Evolutionary conservation across 805 yeast genomes (phyloP).

Genomic region (Ogataea allantospora): DNA sequence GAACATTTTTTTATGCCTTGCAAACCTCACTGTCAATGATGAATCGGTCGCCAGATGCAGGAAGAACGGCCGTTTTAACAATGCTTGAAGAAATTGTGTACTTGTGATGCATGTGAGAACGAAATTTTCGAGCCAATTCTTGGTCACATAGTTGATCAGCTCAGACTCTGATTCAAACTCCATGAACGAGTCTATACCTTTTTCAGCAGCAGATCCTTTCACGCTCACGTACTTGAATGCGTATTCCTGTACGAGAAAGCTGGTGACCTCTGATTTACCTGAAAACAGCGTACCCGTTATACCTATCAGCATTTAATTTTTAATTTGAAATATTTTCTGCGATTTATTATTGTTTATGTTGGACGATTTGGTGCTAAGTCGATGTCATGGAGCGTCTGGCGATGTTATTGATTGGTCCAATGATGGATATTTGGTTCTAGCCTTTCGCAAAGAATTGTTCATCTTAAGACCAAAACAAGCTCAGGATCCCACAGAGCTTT

Average conservation of each 20-base stretch:
- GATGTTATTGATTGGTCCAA: conserved; percentile 18
- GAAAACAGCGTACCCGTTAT: conserved; percentile 67
- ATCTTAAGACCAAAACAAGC: conserved; percentile 16
- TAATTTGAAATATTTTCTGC: conserved; percentile 2
- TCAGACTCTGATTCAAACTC: conserved; percentile 41
- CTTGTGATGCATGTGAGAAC: conserved; percentile 55
- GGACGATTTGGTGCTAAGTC: conserved; percentile 15
- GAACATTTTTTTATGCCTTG: conserved; percentile 29
- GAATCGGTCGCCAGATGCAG: conserved; percentile 79
- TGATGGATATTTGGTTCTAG: conserved; percentile 19
- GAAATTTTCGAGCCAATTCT: conserved; percentile 59
- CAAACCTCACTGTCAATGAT: conserved; percentile 50
- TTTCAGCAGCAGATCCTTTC: conserved; percentile 14
- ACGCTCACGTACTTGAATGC: conserved; percentile 46
- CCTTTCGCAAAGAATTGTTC: conserved; percentile 16
- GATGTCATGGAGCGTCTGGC: conserved; percentile 10
- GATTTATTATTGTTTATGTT: conserved; percentile 11
- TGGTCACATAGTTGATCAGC: conserved; percentile 60
- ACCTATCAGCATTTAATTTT: conserved; percentile 62
- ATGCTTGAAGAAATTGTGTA: conserved; percentile 40
- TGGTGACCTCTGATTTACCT: conserved; percentile 64
- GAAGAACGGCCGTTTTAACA: conserved; percentile 77
- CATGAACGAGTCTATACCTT: conserved; percentile 23
- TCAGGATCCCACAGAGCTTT: conserved; percentile 8
- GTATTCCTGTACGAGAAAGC: conserved; percentile 48